Base-by-base conservation (phyloP, 2,329 filamentous ascomycete genomes). In the Pestalotiopsis sp. region DNA sequence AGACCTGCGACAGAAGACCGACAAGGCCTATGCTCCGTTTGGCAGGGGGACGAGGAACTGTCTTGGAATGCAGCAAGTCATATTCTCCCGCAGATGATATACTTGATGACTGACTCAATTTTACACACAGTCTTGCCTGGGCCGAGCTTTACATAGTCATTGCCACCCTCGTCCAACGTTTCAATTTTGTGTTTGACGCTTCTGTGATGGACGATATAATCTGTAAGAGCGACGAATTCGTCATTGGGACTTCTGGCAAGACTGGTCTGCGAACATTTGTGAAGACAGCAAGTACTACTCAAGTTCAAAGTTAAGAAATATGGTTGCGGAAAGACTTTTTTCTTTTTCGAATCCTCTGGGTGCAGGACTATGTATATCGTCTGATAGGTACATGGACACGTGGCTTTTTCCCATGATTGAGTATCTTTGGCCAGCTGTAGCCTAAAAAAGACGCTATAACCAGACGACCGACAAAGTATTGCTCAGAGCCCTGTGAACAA, bases 171-270 rank as follows among this genome's bases (percentile, higher is more conserved):
- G 70, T 75, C 38, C 66, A 64, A 13, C 71, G 75, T 2, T 74
- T 74, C 31, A 68, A 73, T 25, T 74, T 76, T 65, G 72, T 76
- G 64, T 68, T 77, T 38, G 76, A 69, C 63, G 75, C 77, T 65
- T 77, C 77, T 14, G 71, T 64, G 20, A 14, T 49, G 17, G 58
- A 58, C 4, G 76, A 75, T 67, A 72, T 75, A n/a, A 14, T 14
- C 5, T 45, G 41, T 2, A 45, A n/a, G 41, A 45, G 41, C 3
- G 41, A 45, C 41, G 41, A 14, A 5, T 45, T 45, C 12, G 41
- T 45, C 1, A 45, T 45, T 45, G 41, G 41, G 6, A 45, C 41
- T 45, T 14, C 41, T n/a, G 41, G 41, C 13, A 45, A n/a, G 12
- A 17, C 41, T 45, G 41, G 41, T 14, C 6, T 45, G 17, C 13